Evolutionary conservation across 257 asterid genomes (phyloP).

Genomic region (Solanum sparsipilum): DNA sequence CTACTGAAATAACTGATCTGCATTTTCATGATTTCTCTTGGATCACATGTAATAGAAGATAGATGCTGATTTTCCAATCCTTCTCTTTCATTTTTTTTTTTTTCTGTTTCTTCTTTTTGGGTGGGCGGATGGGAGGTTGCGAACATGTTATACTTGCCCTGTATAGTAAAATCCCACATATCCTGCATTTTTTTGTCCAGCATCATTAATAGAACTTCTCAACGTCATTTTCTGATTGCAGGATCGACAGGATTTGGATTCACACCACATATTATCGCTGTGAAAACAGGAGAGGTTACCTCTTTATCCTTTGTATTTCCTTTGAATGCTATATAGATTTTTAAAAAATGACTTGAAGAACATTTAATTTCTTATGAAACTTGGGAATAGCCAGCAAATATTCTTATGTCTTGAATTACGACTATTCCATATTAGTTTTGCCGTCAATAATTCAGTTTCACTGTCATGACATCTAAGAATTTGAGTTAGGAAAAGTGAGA

Average conservation of each 20-base stretch:
- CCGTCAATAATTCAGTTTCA: not conserved
- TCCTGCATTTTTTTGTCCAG: not conserved
- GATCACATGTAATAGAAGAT: not conserved
- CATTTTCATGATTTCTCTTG: not conserved
- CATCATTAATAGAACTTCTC: not conserved
- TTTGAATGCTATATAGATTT: not conserved
- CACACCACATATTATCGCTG: not conserved
- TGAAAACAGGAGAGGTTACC: not conserved
- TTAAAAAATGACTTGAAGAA: not conserved
- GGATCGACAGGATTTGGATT: conserved; percentile 1
- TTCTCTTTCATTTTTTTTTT: not conserved
- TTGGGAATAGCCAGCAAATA: not conserved
- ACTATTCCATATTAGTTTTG: not conserved
- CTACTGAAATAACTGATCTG: not conserved
- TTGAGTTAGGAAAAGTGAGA: not conserved
- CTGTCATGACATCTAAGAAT: not conserved
- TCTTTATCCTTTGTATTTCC: not conserved
- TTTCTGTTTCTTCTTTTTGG: not conserved
- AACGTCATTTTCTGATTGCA: not conserved
- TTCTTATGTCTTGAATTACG: not conserved
- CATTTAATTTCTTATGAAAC: not conserved
- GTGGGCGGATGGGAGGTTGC: not conserved
- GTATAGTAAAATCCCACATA: not conserved
- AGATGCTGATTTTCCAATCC: not conserved
- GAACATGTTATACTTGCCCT: not conserved